These are phyloP conservation scores for Taphrina deformans DNA, from an alignment of 1,139 yeast genomes.

Conservation along the genomic window DNA sequence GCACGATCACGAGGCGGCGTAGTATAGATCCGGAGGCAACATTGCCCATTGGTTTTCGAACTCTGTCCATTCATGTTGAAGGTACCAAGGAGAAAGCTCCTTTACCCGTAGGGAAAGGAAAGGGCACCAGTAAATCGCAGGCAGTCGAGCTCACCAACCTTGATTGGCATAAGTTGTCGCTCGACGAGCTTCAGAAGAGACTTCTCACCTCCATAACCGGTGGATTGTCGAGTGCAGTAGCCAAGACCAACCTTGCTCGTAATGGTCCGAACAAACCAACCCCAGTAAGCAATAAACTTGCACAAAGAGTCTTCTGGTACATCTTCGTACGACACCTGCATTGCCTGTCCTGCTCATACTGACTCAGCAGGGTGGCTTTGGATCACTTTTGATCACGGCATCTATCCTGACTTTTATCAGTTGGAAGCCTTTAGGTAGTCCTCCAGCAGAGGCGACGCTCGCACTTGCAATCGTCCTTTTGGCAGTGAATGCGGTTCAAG, in stretches of 20 bases:
- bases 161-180: slow-evolving; percentile 45
- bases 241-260: slow-evolving; percentile 40
- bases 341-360: slow-evolving; percentile 49
- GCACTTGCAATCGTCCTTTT: slow-evolving; percentile 53
- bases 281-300: slow-evolving; percentile 18
- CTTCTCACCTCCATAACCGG: slow-evolving; percentile 43
- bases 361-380: slow-evolving; percentile 57
- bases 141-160: slow-evolving; percentile 42
- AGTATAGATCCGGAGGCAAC: slow-evolving; percentile 33
- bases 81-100: slow-evolving; percentile 30
- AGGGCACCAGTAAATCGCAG: slow-evolving; percentile 6
- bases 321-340: slow-evolving; percentile 41
- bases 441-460: slow-evolving; percentile 54
- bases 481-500: slow-evolving; percentile 53
- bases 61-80: slow-evolving; percentile 33
- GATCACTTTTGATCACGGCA: slow-evolving; percentile 51
- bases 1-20: slow-evolving; percentile 22
- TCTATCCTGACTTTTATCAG: slow-evolving; percentile 53
- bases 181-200: slow-evolving; percentile 42
- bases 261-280: slow-evolving; percentile 47
- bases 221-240: slow-evolving; percentile 45
- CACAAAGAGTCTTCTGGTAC: slow-evolving; percentile 27
- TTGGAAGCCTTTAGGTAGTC: slow-evolving; percentile 57
- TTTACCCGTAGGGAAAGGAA: background rate
- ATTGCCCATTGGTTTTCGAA: slow-evolving; percentile 34